Evolutionary conservation across 257 asterid genomes (phyloP), one percentile per base, ranked within the genome.

Genomic region (Nicotiana attenuata): DNA sequence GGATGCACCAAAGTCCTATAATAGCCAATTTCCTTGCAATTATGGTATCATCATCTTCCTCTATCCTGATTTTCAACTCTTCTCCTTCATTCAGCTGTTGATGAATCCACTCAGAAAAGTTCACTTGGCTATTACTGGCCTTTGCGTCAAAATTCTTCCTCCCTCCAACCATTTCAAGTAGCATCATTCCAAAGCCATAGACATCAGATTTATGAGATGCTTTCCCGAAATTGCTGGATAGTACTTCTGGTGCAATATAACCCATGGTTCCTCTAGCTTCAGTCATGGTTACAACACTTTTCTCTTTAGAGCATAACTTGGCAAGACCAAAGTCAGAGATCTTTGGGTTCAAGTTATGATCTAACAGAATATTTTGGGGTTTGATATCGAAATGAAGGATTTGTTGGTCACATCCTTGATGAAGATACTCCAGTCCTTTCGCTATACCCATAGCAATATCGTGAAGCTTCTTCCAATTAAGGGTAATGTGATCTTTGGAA

Each of bases 131-230:
- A 17, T 69, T 78, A 7, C 78, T 64, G 10, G 15, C 69, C 10
- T 71, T 20, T 24, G 31, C 22, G 55, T 71, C 82, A 3, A 59
- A 75, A 61, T 87, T 87, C 56, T 84, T 85, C 87, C 85, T 82
- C 52, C 91, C 86, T 60, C 88, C 87, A 1, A 87, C 88, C 87
- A 89, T 85, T 76, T 89, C 91, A 10, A 89, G 85, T 81, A 89
- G 29, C 85, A 89, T 8, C 85, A 84, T 82, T 4, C 89, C 87
- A 22, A 77, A 84, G 59, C 86, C 80, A 55, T 86, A 88, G 19
- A 88, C 84, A 59, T 88, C 88, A 7, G 90, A 85, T 76, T 88
- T 85, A 10, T 81, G 80, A 15, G 87, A 88, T 0, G 82, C 88
- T 55, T 81, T 81, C 20, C 88, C 88, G 11, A 85, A 87, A 0